Evolutionary conservation across 2,329 filamentous ascomycete species (phyloP).

Genomic region (Colletotrichum acutatum): DNA sequence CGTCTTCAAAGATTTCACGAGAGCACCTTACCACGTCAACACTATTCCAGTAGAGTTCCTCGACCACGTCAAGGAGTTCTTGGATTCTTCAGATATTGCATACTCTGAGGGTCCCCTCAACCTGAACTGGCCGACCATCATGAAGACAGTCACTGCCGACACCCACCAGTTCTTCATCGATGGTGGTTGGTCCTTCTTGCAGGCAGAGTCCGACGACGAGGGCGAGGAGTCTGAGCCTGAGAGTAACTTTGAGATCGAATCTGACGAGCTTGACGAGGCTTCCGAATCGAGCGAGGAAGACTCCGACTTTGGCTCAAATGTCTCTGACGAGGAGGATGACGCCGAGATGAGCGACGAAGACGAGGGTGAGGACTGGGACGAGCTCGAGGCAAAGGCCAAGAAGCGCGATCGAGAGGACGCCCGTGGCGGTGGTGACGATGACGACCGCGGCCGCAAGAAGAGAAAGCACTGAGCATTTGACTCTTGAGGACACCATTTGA

Average conservation of each 20-base stretch:
- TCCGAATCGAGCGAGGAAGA: conserved; percentile 84
- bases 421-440: conserved; percentile 85
- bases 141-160: conserved; percentile 97
- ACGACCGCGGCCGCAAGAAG: conserved; percentile 79
- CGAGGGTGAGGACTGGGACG: conserved; percentile 92
- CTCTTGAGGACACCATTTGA: background rate
- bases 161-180: conserved; percentile 95
- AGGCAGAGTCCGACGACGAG: conserved; percentile 88
- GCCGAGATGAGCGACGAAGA: conserved; percentile 79
- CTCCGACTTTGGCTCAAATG: conserved; percentile 93
- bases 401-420: conserved; percentile 78
- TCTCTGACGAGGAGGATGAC: conserved; percentile 84
- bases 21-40: conserved; percentile 94
- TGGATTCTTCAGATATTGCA: conserved; percentile 94
- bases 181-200: conserved; percentile 94
- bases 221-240: conserved; percentile 85
- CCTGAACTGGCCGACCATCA: conserved; percentile 98
- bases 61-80: conserved; percentile 96
- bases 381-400: conserved; percentile 90
- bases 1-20: conserved; percentile 96
- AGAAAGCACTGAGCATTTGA: conserved; percentile 59
- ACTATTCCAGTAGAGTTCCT: conserved; percentile 96
- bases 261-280: conserved; percentile 85
- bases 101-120: conserved; percentile 96
- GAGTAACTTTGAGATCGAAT: conserved; percentile 89